Conservation (phyloP, 73 alveolate genomes). For the Urostyla sp. region DNA sequence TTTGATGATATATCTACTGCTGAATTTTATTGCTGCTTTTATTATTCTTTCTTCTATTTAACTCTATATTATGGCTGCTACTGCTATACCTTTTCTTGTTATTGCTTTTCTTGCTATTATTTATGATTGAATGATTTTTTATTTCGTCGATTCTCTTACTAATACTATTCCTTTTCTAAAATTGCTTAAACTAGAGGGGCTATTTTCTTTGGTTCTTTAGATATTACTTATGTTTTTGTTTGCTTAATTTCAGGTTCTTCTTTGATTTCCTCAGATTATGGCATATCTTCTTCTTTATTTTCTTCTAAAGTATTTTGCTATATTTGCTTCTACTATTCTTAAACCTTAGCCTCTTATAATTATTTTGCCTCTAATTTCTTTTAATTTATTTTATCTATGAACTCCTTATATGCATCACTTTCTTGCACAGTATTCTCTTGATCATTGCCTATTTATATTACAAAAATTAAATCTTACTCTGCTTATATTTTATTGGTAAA, state of each 20-base stretch:
- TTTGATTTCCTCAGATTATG: neutral
- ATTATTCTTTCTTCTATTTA: conserved; percentile 17
- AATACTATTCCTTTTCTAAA: conserved; percentile 21
- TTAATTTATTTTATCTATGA: conserved; percentile 5
- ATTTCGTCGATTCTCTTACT: conserved; percentile 14
- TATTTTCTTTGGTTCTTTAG: conserved; percentile 26
- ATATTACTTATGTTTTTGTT: neutral
- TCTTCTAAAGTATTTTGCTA: neutral
- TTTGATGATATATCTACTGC: too few species aligned
- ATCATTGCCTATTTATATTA: neutral
- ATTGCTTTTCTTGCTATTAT: neutral
- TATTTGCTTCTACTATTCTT: neutral
- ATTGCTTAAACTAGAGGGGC: conserved; percentile 53
- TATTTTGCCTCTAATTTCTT: neutral
- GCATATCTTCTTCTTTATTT: neutral
- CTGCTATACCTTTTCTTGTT: neutral
- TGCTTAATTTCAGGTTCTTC: neutral
- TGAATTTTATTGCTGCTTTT: too few species aligned
- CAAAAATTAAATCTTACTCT: too few species aligned
- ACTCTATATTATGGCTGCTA: conserved; percentile 16
- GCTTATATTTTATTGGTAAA: neutral
- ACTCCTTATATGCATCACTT: conserved; percentile 16
- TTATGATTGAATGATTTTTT: neutral
- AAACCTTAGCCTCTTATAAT: neutral
- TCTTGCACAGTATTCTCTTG: conserved; percentile 13